These are phyloP conservation scores for Sugiyamaella valdiviana DNA, from an alignment of 805 yeast genomes.

Conservation along the genomic window DNA sequence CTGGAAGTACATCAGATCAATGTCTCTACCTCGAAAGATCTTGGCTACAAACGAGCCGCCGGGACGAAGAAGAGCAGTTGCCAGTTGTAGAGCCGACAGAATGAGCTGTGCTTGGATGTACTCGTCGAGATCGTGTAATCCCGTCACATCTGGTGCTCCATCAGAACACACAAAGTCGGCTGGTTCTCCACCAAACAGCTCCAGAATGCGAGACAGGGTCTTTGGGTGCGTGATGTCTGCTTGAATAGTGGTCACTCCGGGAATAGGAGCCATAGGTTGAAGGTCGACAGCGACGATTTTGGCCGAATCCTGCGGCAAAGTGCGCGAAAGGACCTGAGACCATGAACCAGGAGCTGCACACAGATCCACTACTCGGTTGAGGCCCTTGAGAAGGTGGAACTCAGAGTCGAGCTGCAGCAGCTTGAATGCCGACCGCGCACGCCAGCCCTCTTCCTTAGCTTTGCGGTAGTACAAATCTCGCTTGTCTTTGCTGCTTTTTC, in stretches of 20 bases:
- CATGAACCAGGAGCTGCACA: slow-evolving; percentile 99
- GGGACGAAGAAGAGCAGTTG: slow-evolving; percentile 79
- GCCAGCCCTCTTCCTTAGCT: slow-evolving; percentile 97
- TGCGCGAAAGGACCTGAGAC: slow-evolving; percentile 87
- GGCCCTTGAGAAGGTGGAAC: slow-evolving; percentile 67
- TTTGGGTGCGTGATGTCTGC: slow-evolving; percentile 97
- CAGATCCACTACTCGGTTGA: slow-evolving; percentile 82
- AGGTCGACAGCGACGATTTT: slow-evolving; percentile 91
- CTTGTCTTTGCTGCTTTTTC: slow-evolving; percentile 90
- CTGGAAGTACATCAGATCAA: slow-evolving; percentile 89
- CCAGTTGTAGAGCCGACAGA: slow-evolving; percentile 82
- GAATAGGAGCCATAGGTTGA: slow-evolving; percentile 97
- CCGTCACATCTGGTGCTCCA: slow-evolving; percentile 99
- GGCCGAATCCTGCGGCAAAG: slow-evolving; percentile 38
- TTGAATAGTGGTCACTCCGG: slow-evolving; percentile 81
- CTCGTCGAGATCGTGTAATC: slow-evolving; percentile 92
- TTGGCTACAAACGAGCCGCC: slow-evolving; percentile 96
- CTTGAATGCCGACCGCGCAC: slow-evolving; percentile 96
- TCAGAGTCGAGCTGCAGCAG: slow-evolving; percentile 85
- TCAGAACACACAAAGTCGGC: slow-evolving; percentile 96
- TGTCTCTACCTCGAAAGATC: slow-evolving; percentile 93
- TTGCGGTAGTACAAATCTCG: slow-evolving; percentile 78
- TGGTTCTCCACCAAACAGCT: slow-evolving; percentile 80
- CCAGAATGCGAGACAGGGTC: slow-evolving; percentile 68
- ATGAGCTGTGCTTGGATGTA: slow-evolving; percentile 94